A percentile compares a stretch with the other conserved stretches of the same genome.
These are phyloP conservation scores for Grosmannia clavigera DNA, from an alignment of 2,329 filamentous ascomycete species.

Conservation along the genomic window DNA sequence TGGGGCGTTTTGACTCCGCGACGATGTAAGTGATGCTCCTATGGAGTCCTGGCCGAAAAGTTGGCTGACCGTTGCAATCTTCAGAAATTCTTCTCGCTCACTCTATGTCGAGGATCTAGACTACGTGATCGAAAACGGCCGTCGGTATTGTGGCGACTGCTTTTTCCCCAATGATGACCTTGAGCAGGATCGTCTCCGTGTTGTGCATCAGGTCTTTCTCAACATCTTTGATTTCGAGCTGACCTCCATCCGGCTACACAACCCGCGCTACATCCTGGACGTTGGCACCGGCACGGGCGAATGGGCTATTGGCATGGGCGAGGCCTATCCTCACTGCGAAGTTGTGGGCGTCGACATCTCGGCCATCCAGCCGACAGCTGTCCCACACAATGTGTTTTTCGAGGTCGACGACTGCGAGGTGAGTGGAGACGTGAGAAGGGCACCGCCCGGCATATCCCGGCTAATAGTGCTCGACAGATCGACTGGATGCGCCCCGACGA, in stretches of 20 bases:
- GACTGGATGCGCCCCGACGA: slow-evolving; percentile 43
- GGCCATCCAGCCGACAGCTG: slow-evolving; percentile 42
- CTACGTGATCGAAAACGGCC: slow-evolving; percentile 44
- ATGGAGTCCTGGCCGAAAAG: neutral
- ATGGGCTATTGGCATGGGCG: slow-evolving; percentile 40
- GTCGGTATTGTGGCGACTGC: slow-evolving; percentile 46
- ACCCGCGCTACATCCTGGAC: slow-evolving; percentile 37
- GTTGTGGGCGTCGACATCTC: slow-evolving; percentile 48
- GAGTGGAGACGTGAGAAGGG: neutral
- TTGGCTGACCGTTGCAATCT: neutral
- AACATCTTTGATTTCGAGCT: slow-evolving; percentile 20
- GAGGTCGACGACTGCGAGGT: slow-evolving; percentile 46
- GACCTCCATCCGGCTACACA: slow-evolving; percentile 21
- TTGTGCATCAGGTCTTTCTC: slow-evolving; percentile 21
- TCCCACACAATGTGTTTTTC: slow-evolving; percentile 47
- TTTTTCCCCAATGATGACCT: slow-evolving; percentile 48
- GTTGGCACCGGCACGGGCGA: slow-evolving; percentile 47
- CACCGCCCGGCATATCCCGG: neutral
- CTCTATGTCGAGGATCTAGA: slow-evolving; percentile 25
- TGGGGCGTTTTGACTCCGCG: slow-evolving; percentile 24
- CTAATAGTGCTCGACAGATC: slow-evolving; percentile 2
- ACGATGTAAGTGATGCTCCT: slow-evolving; percentile 25
- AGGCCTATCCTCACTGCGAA: slow-evolving; percentile 39
- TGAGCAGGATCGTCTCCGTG: slow-evolving; percentile 28
- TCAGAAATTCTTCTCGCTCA: slow-evolving; percentile 19